phyloP scores from a whole-genome alignment of 768 basidiomycete genomes.

The Hypsizygus marmoreus region DNA sequence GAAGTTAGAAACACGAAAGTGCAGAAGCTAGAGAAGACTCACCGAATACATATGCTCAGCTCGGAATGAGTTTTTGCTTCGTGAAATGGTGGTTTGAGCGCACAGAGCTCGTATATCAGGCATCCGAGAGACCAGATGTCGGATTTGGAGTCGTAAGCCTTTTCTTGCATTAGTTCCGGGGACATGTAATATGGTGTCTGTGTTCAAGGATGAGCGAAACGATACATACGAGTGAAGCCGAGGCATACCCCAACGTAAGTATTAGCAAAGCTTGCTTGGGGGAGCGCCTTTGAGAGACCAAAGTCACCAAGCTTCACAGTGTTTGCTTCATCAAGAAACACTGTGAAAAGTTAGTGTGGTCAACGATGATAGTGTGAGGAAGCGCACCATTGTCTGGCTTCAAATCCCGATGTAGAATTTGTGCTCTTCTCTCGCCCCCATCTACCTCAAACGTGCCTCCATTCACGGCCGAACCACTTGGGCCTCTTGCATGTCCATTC shows the following conservation, averaged over 20 bases:
- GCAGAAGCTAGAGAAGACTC: slow-evolving; percentile 15
- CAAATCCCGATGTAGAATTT: slow-evolving; percentile 91
- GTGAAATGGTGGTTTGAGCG: slow-evolving; percentile 90
- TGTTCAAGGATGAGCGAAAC: background rate
- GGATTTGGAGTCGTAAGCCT: slow-evolving; percentile 95
- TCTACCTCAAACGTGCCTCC: slow-evolving; percentile 35
- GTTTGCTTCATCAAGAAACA: slow-evolving; percentile 85
- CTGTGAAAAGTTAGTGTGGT: slow-evolving; percentile 38
- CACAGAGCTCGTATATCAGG: slow-evolving; percentile 94
- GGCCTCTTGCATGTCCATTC: slow-evolving; percentile 49
- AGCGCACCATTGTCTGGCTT: slow-evolving; percentile 94
- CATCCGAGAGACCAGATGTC: slow-evolving; percentile 99
- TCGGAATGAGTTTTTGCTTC: slow-evolving; percentile 90
- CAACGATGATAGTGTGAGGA: background rate
- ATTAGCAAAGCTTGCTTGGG: slow-evolving; percentile 86
- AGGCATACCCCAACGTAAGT: slow-evolving; percentile 92
- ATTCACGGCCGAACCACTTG: slow-evolving; percentile 37
- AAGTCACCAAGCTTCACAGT: slow-evolving; percentile 97
- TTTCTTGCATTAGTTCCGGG: slow-evolving; percentile 96
- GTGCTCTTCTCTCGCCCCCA: slow-evolving; percentile 58
- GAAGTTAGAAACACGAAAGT: background rate
- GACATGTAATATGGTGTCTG: slow-evolving; percentile 99
- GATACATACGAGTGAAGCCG: background rate
- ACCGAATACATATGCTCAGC: slow-evolving; percentile 81
- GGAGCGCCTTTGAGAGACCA: slow-evolving; percentile 90